phyloP scores from a whole-genome alignment of 1,139 yeast species.

The Geotrichum macrosporum region DNA sequence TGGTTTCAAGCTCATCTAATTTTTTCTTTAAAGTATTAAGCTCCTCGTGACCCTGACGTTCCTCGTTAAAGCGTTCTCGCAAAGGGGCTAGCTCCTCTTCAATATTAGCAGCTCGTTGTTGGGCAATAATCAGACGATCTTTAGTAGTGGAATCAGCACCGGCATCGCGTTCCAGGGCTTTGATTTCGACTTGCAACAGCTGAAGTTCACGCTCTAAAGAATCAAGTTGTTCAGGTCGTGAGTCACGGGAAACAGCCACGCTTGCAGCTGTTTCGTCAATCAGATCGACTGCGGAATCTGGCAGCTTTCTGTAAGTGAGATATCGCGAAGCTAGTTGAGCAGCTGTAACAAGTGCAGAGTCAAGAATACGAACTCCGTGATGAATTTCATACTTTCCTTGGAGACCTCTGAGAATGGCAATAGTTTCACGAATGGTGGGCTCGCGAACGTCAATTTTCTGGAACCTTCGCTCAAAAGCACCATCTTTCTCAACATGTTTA shows the following conservation, averaged over 20 bases:
- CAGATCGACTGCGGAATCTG: slow-evolving; percentile 96
- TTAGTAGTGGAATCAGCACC: slow-evolving; percentile 83
- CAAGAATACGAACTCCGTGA: slow-evolving; percentile 95
- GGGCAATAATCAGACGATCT: slow-evolving; percentile 77
- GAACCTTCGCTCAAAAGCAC: slow-evolving; percentile 98
- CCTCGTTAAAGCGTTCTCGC: slow-evolving; percentile 79
- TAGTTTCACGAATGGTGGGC: slow-evolving; percentile 86
- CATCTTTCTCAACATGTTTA: slow-evolving; percentile 89
- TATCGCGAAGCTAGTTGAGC: slow-evolving; percentile 94
- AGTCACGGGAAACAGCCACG: slow-evolving; percentile 96
- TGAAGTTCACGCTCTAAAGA: slow-evolving; percentile 88
- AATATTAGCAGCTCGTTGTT: slow-evolving; percentile 71
- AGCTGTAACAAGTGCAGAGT: slow-evolving; percentile 90
- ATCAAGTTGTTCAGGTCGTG: slow-evolving; percentile 95
- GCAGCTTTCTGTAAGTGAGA: slow-evolving; percentile 89
- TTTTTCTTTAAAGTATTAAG: slow-evolving; percentile 83
- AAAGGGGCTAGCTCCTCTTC: slow-evolving; percentile 84
- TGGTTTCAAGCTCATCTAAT: slow-evolving; percentile 84
- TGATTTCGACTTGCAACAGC: slow-evolving; percentile 88
- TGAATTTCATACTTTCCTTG: slow-evolving; percentile 96
- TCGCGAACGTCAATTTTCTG: slow-evolving; percentile 96
- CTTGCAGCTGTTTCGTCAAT: slow-evolving; percentile 97
- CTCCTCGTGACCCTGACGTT: slow-evolving; percentile 87
- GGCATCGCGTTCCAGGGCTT: slow-evolving; percentile 93
- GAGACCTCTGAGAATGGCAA: slow-evolving; percentile 92